A percentile compares a stretch with the other conserved stretches of the same genome.
Evolutionary conservation across 2,329 filamentous ascomycete genomes (phyloP).

Genomic region (Ustulina deusta): DNA sequence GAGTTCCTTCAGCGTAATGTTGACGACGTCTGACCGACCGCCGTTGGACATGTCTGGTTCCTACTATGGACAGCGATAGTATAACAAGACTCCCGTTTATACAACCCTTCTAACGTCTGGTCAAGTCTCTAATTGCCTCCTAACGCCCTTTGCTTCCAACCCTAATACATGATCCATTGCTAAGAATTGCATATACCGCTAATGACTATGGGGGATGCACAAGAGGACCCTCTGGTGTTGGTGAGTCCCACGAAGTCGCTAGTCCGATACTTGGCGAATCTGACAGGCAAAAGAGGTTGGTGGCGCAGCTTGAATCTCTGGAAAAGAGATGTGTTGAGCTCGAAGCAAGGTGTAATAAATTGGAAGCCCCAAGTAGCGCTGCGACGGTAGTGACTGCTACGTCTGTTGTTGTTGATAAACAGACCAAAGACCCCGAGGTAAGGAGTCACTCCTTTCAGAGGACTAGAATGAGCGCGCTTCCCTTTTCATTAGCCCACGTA

Average conservation of each 20-base stretch:
- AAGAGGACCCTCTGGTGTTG: not conserved
- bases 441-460: not conserved
- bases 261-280: not conserved
- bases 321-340: slow-evolving; percentile 13
- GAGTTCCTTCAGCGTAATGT: not conserved
- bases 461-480: too few species aligned
- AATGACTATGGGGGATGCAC: not conserved
- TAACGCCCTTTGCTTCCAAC: too few species aligned
- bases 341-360: slow-evolving; percentile 1
- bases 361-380: slow-evolving; percentile 1
- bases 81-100: too few species aligned
- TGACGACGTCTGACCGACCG: not conserved
- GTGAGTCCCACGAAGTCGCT: slow-evolving; percentile 6
- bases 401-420: not conserved
- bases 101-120: too few species aligned
- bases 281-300: not conserved
- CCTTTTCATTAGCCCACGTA: too few species aligned
- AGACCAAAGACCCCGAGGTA: not conserved
- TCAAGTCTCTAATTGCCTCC: too few species aligned
- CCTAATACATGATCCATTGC: too few species aligned
- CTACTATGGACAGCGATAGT: too few species aligned
- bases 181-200: not conserved
- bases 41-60: too few species aligned
- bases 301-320: slow-evolving; percentile 9
- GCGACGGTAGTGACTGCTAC: not conserved